These are phyloP conservation scores for Platismatia glauca DNA, from an alignment of 495 filamentous ascomycete species.

Conservation along the genomic window DNA sequence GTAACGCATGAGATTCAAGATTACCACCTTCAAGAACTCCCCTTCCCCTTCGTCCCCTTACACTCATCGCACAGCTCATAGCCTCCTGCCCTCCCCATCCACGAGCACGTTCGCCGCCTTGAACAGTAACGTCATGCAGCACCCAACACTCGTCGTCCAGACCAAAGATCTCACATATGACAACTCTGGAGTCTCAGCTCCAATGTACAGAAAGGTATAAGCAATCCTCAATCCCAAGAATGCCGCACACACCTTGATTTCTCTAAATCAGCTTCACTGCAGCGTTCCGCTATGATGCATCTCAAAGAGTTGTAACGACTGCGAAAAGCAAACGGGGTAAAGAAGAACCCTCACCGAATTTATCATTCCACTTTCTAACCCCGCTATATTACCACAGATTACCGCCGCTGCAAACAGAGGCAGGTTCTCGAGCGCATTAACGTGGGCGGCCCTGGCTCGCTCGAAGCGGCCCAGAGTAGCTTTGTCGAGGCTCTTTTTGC, in stretches of 20 bases:
- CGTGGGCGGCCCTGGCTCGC: conserved; percentile 35
- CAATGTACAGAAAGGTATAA: conserved; percentile 30
- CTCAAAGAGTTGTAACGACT: neutral
- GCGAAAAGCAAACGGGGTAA: neutral
- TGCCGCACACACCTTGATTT: conserved; percentile 2
- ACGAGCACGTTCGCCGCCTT: conserved; percentile 17
- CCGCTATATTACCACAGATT: conserved; percentile 32
- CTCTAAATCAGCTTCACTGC: neutral
- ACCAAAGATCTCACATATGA: conserved; percentile 8
- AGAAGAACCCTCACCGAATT: conserved; percentile 19
- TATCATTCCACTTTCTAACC: conserved; percentile 23
- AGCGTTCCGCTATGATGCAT: neutral
- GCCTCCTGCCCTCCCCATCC: neutral
- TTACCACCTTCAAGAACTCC: neutral
- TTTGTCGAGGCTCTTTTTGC: conserved; percentile 25
- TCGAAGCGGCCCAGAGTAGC: conserved; percentile 29
- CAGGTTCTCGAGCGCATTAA: conserved; percentile 37
- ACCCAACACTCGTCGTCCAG: conserved; percentile 3
- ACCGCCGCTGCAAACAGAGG: conserved; percentile 34
- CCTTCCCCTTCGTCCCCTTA: neutral
- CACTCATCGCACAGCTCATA: neutral
- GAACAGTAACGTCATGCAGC: conserved; percentile 16
- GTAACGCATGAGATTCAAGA: neutral
- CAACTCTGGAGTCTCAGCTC: neutral
- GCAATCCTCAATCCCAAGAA: conserved; percentile 26